A percentile compares a stretch with the other conserved stretches of the same genome.
phyloP scores from a whole-genome alignment of 495 filamentous ascomycete species.

The Astrothelium macrocarpum region DNA sequence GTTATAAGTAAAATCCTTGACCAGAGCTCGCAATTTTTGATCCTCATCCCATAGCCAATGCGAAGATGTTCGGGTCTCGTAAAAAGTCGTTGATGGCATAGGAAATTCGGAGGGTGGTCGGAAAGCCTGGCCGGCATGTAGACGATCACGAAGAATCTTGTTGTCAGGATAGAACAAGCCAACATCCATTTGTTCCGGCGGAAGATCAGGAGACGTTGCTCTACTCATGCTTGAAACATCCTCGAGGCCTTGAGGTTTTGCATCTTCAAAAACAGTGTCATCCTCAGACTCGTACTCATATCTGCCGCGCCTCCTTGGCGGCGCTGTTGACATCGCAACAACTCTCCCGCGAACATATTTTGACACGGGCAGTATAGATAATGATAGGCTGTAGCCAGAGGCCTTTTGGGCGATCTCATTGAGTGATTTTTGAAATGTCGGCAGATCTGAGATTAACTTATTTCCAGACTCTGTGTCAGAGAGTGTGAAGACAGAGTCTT shows the following conservation, averaged over 20 bases:
- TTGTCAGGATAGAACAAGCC: constrained; percentile 85
- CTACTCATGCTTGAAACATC: constrained; percentile 22
- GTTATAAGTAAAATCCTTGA: constrained; percentile 90
- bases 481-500: constrained; percentile 73
- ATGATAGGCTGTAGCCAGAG: constrained; percentile 37
- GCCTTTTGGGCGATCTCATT: constrained; percentile 46
- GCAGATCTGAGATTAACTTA: constrained; percentile 76
- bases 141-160: constrained; percentile 77
- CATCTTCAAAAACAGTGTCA: constrained; percentile 34
- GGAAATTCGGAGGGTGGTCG: constrained; percentile 79
- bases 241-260: constrained; percentile 29
- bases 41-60: constrained; percentile 89
- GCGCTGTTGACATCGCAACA: constrained; percentile 52
- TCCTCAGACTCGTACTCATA: constrained; percentile 67
- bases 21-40: constrained; percentile 71
- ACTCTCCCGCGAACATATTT: constrained; percentile 81
- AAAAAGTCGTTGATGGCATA: constrained; percentile 84
- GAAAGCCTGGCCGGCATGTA: constrained; percentile 89
- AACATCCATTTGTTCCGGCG: constrained; percentile 65
- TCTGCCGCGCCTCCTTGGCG: constrained; percentile 64
- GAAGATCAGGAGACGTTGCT: constrained; percentile 35
- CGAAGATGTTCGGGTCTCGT: constrained; percentile 72
- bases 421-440: constrained; percentile 32
- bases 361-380: constrained; percentile 69
- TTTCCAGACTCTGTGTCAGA: constrained; percentile 66